Evolutionary conservation across 1,139 yeast genomes (phyloP).

Genomic region (Diutina rugosa): DNA sequence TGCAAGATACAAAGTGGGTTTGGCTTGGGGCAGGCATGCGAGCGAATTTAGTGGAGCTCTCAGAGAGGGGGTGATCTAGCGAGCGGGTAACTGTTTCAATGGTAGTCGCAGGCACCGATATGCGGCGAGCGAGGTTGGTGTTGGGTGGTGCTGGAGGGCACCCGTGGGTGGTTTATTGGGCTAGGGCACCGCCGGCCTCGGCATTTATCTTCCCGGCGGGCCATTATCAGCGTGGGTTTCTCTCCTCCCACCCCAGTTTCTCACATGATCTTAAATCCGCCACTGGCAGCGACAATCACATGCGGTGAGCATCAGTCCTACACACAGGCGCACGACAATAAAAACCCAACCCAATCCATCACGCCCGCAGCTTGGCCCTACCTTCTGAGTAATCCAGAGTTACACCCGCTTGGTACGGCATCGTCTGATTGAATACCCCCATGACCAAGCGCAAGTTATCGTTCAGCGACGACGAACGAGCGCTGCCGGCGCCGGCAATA

Average conservation of each 20-base stretch:
- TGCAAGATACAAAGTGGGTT: neutral
- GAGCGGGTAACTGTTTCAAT: no score
- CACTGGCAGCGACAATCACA: neutral
- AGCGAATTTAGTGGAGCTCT: neutral
- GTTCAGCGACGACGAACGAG: neutral
- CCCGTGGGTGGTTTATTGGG: no score
- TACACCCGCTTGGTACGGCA: neutral
- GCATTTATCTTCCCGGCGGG: no score
- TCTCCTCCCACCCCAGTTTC: neutral
- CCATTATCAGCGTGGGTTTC: no score
- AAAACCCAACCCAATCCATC: conserved; percentile 2
- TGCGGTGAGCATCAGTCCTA: neutral
- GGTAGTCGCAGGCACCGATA: no score
- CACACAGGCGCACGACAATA: neutral
- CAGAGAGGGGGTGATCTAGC: neutral
- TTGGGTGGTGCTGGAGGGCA: no score
- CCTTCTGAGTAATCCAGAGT: neutral
- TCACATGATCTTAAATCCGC: neutral
- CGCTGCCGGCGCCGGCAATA: neutral
- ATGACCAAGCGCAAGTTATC: conserved; percentile 1
- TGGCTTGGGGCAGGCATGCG: neutral
- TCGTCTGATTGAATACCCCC: neutral
- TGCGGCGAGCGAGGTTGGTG: no score
- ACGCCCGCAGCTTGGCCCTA: neutral
- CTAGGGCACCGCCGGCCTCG: no score